Conservation (phyloP, 176 grass and related monocot species). For the Tuctoria greenei region DNA sequence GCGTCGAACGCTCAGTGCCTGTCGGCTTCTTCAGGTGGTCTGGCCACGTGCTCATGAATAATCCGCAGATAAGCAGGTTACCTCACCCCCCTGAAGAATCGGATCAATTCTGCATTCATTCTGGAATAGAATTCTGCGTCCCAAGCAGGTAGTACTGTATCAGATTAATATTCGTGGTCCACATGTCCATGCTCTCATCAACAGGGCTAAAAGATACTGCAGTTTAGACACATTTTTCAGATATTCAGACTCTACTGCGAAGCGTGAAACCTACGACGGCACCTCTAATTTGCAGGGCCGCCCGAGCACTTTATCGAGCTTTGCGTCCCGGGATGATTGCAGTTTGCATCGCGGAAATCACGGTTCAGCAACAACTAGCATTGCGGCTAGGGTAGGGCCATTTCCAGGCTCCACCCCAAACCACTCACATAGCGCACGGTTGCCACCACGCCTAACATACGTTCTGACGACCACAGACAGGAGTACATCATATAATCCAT, state of each 20-base stretch:
- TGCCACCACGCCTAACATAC: neutral
- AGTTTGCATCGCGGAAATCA: neutral
- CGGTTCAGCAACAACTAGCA: neutral
- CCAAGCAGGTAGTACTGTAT: no score
- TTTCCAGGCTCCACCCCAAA: neutral
- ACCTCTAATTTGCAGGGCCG: neutral
- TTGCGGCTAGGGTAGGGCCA: neutral
- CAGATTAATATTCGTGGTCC: neutral
- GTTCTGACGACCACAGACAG: neutral
- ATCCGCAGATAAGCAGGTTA: neutral
- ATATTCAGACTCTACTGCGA: neutral
- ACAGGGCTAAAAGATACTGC: neutral
- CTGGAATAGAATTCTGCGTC: neutral
- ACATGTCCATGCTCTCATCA: neutral
- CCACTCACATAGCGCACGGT: neutral
- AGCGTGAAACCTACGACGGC: neutral
- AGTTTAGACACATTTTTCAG: neutral
- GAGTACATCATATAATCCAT: neutral
- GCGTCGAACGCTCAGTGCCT: neutral
- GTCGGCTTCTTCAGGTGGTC: neutral
- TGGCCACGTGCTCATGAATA: neutral
- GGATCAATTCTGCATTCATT: neutral
- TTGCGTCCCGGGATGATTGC: neutral
- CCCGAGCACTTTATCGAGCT: neutral
- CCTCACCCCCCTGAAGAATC: neutral